phyloP scores from a whole-genome alignment of 2,329 filamentous ascomycete species.

The Ceratocystis eucalypticola region DNA sequence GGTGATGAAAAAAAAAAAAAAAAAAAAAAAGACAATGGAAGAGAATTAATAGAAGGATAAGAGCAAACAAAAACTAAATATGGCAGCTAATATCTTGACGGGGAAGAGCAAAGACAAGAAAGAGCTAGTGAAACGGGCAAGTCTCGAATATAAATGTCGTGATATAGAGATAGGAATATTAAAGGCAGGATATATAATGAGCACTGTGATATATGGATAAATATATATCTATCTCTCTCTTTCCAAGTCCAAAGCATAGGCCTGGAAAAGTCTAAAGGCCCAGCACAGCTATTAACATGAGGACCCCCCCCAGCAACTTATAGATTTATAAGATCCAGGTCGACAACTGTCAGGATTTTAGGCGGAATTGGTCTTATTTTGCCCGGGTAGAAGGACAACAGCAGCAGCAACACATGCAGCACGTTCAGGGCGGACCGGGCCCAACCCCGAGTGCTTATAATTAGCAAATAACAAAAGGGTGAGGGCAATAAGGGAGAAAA shows the following conservation, averaged over 20 bases:
- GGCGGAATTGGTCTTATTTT: background rate
- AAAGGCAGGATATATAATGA: background rate
- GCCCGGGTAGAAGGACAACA: background rate
- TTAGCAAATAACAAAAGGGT: too few relatives aligned
- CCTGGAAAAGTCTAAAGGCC: background rate
- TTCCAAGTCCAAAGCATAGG: background rate
- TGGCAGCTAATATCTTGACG: background rate
- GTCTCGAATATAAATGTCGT: background rate
- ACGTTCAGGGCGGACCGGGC: too few relatives aligned
- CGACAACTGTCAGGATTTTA: slow-evolving; percentile 1
- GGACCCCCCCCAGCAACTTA: background rate
- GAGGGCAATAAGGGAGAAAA: background rate
- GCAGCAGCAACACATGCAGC: too few relatives aligned
- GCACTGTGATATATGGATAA: background rate
- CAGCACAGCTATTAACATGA: background rate
- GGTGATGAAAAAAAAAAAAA: background rate
- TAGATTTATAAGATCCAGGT: background rate
- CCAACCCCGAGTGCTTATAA: too few relatives aligned
- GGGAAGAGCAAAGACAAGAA: background rate
- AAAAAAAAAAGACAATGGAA: background rate
- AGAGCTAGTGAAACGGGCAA: background rate
- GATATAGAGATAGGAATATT: background rate
- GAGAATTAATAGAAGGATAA: background rate
- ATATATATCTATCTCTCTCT: background rate
- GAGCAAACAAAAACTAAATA: background rate